Base-by-base conservation (phyloP, 495 filamentous ascomycete species). In the Tuber melanosporum region DNA sequence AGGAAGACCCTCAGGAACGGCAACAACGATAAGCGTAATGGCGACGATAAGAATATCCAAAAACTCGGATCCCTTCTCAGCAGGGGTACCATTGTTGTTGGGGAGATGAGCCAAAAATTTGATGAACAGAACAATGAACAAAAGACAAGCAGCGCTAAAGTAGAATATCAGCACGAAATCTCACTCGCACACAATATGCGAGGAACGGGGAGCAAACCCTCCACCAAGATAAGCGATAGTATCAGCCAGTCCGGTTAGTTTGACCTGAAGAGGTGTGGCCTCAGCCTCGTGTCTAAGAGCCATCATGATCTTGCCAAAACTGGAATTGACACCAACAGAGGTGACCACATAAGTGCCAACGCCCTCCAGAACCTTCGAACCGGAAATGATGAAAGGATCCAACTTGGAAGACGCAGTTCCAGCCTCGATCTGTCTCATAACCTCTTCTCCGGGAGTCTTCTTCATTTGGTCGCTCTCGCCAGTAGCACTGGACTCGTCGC, bases 361-460 rank as follows among this genome's bases (percentile, higher is more conserved):
- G 43, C 95, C 95, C 85, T 98, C 95, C 73, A 94, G 93, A 47
- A 98, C 93, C 83, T 95, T 95, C 14, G 91, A 90, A 66, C 95
- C 95, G 20, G 95, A 98, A 57, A 97, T 88, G 78, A 98, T 96
- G 83, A 98, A 97, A 1, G 94, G 94, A 79, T 98, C 95, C 85
- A 95, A 86, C 83, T 97, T 97, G 79, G 88, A 88, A n/a, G 93
- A 84, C 75, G 87, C 88, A 73, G 94, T 90, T 71, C 91, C 87
- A 66, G 91, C 88, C 81, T 95, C 90, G 75, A 98, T 94, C 6
- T 92, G 92, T 49, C 86, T 86, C 78, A 88, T 96, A 32, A 97
- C 95, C 19, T 95, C 93, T 42, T 95, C 91, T 15, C 87, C 92
- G 1, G 89, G 80, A 43, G 86, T 86, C 83, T 96, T 96, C 71